Evolutionary conservation across 768 basidiomycete genomes (phyloP).

Genomic region (Tulasnella sp.): DNA sequence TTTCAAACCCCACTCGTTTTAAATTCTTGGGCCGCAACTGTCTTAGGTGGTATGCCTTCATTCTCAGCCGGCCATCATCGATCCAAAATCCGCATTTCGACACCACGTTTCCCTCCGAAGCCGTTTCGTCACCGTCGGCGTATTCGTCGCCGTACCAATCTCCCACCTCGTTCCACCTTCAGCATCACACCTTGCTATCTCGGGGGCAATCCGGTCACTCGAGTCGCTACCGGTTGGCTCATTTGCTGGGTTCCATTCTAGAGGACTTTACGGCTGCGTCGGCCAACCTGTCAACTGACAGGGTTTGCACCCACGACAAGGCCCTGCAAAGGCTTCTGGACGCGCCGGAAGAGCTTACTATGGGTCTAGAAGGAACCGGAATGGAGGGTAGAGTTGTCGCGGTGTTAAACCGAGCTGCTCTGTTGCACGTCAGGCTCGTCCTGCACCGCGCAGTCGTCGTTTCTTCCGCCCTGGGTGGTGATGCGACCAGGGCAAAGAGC

Average conservation of each 20-base stretch:
- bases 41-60: constrained; percentile 77
- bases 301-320: constrained; percentile 66
- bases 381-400: background rate
- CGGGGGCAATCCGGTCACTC: background rate
- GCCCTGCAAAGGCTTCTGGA: constrained; percentile 63
- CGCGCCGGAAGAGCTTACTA: constrained; percentile 52
- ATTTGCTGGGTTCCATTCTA: constrained; percentile 79
- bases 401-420: constrained; percentile 39
- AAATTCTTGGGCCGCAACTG: background rate
- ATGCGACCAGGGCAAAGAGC: constrained; percentile 6
- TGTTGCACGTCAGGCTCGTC: constrained; percentile 78
- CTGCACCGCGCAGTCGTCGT: constrained; percentile 74
- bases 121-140: constrained; percentile 15
- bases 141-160: constrained; percentile 42
- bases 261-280: constrained; percentile 76
- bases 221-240: constrained; percentile 47
- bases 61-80: constrained; percentile 73
- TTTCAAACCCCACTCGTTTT: too few species aligned
- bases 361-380: background rate
- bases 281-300: constrained; percentile 65
- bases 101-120: constrained; percentile 65
- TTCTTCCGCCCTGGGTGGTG: constrained; percentile 13
- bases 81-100: constrained; percentile 82
- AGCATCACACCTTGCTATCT: constrained; percentile 40
- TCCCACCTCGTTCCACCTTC: constrained; percentile 73